phyloP scores from a whole-genome alignment of 805 yeast species.

The Schwanniomyces polymorphus region DNA sequence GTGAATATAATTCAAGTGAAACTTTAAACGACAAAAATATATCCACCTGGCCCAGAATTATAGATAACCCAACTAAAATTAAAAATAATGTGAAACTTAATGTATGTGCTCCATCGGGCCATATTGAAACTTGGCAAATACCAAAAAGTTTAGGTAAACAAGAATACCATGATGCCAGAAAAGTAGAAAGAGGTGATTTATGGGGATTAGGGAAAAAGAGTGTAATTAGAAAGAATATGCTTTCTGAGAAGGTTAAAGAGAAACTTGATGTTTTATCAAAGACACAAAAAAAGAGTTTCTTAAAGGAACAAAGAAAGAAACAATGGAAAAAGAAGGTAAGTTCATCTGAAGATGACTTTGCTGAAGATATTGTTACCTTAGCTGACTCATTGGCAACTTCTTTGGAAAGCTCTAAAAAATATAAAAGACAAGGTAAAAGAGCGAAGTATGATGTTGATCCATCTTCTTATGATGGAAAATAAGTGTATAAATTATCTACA shows the following conservation, averaged over 20 bases:
- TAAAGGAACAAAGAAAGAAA: conserved; percentile 35
- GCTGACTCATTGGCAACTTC: conserved; percentile 29
- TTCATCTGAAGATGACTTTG: conserved; percentile 23
- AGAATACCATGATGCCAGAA: conserved; percentile 87
- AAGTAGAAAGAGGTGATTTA: conserved; percentile 77
- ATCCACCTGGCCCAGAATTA: conserved; percentile 68
- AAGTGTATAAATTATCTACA: conserved; percentile 2
- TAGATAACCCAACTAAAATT: conserved; percentile 69
- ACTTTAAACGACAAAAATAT: conserved; percentile 16
- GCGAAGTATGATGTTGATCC: conserved; percentile 19
- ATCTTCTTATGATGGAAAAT: conserved; percentile 16
- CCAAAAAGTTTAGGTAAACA: conserved; percentile 75
- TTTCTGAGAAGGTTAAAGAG: conserved; percentile 30
- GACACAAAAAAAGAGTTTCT: conserved; percentile 37
- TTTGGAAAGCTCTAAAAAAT: conserved; percentile 32
- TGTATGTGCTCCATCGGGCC: conserved; percentile 78
- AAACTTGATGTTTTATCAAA: conserved; percentile 36
- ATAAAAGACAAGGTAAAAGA: conserved; percentile 29
- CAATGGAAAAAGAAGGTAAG: conserved; percentile 32
- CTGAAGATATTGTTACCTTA: conserved; percentile 23
- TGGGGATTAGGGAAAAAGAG: conserved; percentile 62
- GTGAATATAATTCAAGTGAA: conserved; percentile 25
- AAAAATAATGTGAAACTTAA: conserved; percentile 81
- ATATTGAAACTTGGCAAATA: conserved; percentile 82
- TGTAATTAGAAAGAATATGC: conserved; percentile 26